Evolutionary conservation across 768 basidiomycete genomes (phyloP).

Genomic region (Termitomyces sp.): DNA sequence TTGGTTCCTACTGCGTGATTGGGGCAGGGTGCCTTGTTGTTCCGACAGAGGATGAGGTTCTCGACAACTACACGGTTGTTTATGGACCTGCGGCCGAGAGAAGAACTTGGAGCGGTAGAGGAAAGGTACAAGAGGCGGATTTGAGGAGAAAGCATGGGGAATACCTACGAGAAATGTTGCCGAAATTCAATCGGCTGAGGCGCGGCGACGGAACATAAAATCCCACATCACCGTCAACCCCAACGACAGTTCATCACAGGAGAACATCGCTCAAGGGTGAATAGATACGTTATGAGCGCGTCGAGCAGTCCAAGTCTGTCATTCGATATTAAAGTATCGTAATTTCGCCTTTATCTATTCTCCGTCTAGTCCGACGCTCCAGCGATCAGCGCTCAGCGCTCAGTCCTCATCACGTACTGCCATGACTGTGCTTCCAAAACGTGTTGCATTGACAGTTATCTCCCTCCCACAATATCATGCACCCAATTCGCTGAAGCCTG

Average conservation of each 20-base stretch:
- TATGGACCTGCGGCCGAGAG: conserved; percentile 75
- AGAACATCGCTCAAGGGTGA: background rate
- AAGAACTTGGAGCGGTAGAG: conserved; percentile 81
- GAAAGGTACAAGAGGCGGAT: conserved; percentile 78
- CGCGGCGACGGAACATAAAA: conserved; percentile 41
- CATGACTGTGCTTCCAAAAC: background rate
- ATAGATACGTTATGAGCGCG: background rate
- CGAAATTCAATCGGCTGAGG: conserved; percentile 79
- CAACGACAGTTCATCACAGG: background rate
- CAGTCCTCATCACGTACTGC: background rate
- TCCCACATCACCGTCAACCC: too few relatives aligned
- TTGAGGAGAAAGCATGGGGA: conserved; percentile 85
- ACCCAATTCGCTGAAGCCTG: background rate
- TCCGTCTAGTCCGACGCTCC: background rate
- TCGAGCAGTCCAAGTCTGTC: too few relatives aligned
- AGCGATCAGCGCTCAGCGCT: too few relatives aligned
- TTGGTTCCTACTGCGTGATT: conserved; percentile 78
- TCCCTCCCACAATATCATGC: background rate
- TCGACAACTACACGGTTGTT: conserved; percentile 81
- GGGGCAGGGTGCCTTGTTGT: conserved; percentile 78
- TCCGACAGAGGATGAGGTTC: conserved; percentile 69
- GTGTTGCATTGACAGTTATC: background rate
- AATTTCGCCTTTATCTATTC: background rate
- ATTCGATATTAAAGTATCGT: too few relatives aligned
- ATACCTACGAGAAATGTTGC: conserved; percentile 87